phyloP scores from a whole-genome alignment of 441 rosid species.

The Erodium texanum region DNA sequence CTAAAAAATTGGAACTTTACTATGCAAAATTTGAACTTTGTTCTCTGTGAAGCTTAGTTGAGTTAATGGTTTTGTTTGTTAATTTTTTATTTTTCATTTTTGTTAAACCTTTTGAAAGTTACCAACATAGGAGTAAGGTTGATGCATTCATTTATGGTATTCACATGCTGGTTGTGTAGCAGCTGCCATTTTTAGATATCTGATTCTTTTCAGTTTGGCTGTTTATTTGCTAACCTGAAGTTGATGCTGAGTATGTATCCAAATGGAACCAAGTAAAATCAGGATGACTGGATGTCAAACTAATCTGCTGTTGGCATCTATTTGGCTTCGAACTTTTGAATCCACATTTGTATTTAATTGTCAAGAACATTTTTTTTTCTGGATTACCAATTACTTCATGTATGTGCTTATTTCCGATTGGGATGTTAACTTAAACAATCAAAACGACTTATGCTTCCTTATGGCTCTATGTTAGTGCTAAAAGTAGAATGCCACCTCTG shows the following conservation, averaged over 20 bases:
- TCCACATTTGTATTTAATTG: background rate
- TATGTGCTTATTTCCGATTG: background rate
- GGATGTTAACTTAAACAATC: background rate
- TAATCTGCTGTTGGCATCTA: background rate
- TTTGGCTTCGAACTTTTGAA: background rate
- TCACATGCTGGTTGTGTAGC: background rate
- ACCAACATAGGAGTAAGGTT: too few relatives aligned
- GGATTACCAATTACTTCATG: background rate
- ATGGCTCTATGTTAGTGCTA: background rate
- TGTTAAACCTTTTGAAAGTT: too few relatives aligned
- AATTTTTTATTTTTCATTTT: background rate
- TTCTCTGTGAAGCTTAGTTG: background rate
- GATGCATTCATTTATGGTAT: too few relatives aligned
- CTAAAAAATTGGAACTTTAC: background rate
- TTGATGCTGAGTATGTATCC: background rate
- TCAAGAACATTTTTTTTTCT: background rate
- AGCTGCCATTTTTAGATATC: background rate
- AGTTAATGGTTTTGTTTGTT: background rate
- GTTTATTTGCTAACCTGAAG: background rate
- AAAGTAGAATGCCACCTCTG: background rate
- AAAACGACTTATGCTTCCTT: background rate
- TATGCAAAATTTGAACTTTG: background rate
- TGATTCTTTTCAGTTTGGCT: background rate
- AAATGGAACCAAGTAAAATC: background rate
- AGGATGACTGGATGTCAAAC: background rate